phyloP scores from a whole-genome alignment of 306 rosid species.

The Glycine tomentella region DNA sequence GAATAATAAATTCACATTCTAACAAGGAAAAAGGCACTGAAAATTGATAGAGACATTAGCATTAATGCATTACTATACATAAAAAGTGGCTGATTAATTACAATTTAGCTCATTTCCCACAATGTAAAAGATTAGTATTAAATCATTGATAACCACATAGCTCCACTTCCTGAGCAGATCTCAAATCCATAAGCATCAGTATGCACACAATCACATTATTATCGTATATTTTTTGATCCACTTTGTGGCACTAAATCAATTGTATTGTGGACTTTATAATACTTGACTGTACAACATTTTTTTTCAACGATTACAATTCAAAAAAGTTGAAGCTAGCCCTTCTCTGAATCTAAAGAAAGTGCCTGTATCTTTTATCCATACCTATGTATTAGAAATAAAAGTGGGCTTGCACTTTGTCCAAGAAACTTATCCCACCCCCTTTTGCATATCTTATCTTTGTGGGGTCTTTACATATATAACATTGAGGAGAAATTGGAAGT shows the following conservation, averaged over 20 bases:
- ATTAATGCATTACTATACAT: slow-evolving; percentile 20
- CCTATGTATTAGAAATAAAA: slow-evolving; percentile 41
- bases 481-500: slow-evolving; percentile 48
- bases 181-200: slow-evolving; percentile 24
- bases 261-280: not conserved
- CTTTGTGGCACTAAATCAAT: slow-evolving; percentile 34
- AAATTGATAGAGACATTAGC: slow-evolving; percentile 31
- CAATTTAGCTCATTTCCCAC: slow-evolving; percentile 9
- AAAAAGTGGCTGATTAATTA: slow-evolving; percentile 21
- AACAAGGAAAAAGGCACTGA: slow-evolving; percentile 26
- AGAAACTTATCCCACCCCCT: slow-evolving; percentile 77
- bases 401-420: slow-evolving; percentile 73
- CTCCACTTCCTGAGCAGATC: slow-evolving; percentile 12
- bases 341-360: slow-evolving; percentile 38
- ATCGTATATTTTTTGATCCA: not conserved
- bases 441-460: slow-evolving; percentile 77
- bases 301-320: slow-evolving; percentile 45
- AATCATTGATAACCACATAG: not conserved
- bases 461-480: slow-evolving; percentile 59
- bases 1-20: slow-evolving; percentile 20
- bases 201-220: not conserved
- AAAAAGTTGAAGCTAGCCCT: slow-evolving; percentile 26
- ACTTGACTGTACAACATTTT: not conserved
- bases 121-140: not conserved
- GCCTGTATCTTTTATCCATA: slow-evolving; percentile 50